These are phyloP conservation scores for Ogataea allantospora DNA, from an alignment of 805 yeast genomes.

Conservation along the genomic window DNA sequence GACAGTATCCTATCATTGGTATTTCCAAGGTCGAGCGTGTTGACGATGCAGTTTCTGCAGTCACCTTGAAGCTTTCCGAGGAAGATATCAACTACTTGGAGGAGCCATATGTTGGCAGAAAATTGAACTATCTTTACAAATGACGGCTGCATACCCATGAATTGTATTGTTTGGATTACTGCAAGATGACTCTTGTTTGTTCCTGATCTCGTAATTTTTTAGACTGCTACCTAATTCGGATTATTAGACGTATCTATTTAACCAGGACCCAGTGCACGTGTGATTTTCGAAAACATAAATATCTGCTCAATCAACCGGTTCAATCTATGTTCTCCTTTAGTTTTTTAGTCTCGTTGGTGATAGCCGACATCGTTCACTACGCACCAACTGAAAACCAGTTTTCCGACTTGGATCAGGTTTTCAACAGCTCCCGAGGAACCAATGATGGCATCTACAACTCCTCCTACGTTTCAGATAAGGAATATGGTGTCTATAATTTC, in stretches of 20 bases:
- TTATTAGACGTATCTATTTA: not conserved
- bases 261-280: not conserved
- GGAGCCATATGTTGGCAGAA: conserved; percentile 31
- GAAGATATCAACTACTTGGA: conserved; percentile 38
- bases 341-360: not conserved
- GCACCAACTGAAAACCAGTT: conserved; percentile 16
- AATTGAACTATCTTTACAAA: conserved; percentile 2
- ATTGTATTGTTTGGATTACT: too few species aligned
- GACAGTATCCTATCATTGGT: conserved; percentile 58
- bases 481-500: conserved; percentile 39
- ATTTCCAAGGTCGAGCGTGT: conserved; percentile 45
- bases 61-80: conserved; percentile 38
- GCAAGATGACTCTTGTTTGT: too few species aligned
- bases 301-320: not conserved
- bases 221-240: not conserved
- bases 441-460: conserved; percentile 29
- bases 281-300: not conserved
- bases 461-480: conserved; percentile 24
- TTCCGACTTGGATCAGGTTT: conserved; percentile 24
- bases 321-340: not conserved
- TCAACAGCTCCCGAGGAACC: conserved; percentile 25
- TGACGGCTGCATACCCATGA: not conserved
- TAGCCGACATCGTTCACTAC: conserved; percentile 15
- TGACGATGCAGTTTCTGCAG: conserved; percentile 48
- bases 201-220: not conserved